Evolutionary conservation across 2,329 filamentous ascomycete species (phyloP).

Genomic region (Cercospora canescens): DNA sequence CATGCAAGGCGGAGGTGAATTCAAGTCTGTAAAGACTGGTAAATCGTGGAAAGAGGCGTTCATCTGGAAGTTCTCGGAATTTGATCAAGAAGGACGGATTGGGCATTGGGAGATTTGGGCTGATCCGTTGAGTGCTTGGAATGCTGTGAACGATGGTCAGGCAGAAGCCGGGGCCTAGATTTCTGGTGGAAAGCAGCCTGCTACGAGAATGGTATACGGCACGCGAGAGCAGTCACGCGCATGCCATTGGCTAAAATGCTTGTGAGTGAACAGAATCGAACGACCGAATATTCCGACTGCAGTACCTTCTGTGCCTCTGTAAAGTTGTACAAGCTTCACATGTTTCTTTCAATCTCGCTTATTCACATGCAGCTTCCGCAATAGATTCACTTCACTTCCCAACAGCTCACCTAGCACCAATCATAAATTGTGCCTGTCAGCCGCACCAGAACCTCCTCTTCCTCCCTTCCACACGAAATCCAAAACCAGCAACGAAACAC

Average conservation of each 20-base stretch:
- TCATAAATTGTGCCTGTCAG: too few species aligned
- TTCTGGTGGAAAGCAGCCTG: too few species aligned
- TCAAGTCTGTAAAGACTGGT: not conserved
- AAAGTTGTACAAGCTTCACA: not conserved
- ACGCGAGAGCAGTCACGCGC: not conserved
- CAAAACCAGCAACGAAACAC: not conserved
- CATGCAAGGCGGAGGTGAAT: not conserved
- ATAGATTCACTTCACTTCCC: not conserved
- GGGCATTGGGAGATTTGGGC: constrained; percentile 4
- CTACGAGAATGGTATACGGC: not conserved
- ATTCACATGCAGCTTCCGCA: not conserved
- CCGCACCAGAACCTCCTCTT: not conserved
- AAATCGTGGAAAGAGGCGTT: not conserved
- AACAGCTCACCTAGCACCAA: not conserved
- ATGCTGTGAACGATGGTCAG: not conserved
- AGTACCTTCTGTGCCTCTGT: too few species aligned
- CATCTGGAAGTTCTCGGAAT: not conserved
- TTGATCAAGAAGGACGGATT: not conserved
- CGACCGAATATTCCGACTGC: too few species aligned
- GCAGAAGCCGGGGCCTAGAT: not conserved
- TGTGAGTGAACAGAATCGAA: not conserved
- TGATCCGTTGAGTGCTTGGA: constrained; percentile 4
- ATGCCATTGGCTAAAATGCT: not conserved
- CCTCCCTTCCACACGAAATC: not conserved
- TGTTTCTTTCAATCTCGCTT: not conserved